Evolutionary conservation across 805 yeast genomes (phyloP).

Genomic region (Nakazawaea wyomingensis): DNA sequence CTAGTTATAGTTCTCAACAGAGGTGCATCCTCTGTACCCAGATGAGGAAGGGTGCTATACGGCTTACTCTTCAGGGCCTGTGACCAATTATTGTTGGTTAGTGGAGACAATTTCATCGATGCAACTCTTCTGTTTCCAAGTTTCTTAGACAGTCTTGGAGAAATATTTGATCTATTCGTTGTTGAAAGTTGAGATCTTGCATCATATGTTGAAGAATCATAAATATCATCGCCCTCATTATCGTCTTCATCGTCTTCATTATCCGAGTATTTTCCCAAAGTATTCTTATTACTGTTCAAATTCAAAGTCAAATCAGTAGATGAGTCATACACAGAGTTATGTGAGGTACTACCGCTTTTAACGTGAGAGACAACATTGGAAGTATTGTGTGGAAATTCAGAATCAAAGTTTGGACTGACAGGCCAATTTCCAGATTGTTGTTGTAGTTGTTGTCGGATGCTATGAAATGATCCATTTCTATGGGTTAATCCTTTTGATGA

Average conservation of each 20-base stretch:
- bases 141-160: constrained; percentile 3
- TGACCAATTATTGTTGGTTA: constrained; percentile 11
- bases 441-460: not conserved
- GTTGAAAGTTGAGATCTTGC: constrained; percentile 8
- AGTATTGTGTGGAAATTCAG: not conserved
- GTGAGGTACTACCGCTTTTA: not conserved
- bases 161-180: constrained; percentile 2
- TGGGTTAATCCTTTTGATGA: constrained; percentile 3
- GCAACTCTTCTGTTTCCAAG: constrained; percentile 10
- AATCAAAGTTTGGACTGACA: not conserved
- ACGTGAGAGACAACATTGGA: not conserved
- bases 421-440: not conserved
- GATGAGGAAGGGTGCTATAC: constrained; percentile 16
- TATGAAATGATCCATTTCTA: constrained; percentile 9
- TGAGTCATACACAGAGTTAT: not conserved
- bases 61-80: constrained; percentile 20
- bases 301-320: constrained; percentile 3
- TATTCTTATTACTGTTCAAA: not conserved
- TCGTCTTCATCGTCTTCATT: constrained; percentile 10
- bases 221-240: constrained; percentile 6
- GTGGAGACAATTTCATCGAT: constrained; percentile 8
- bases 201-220: constrained; percentile 11
- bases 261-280: constrained; percentile 4
- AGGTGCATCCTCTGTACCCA: constrained; percentile 14
- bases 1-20: constrained; percentile 66